Evolutionary conservation across 2,329 filamentous ascomycete species (phyloP).

Genomic region (Cryphonectria carpinicola): DNA sequence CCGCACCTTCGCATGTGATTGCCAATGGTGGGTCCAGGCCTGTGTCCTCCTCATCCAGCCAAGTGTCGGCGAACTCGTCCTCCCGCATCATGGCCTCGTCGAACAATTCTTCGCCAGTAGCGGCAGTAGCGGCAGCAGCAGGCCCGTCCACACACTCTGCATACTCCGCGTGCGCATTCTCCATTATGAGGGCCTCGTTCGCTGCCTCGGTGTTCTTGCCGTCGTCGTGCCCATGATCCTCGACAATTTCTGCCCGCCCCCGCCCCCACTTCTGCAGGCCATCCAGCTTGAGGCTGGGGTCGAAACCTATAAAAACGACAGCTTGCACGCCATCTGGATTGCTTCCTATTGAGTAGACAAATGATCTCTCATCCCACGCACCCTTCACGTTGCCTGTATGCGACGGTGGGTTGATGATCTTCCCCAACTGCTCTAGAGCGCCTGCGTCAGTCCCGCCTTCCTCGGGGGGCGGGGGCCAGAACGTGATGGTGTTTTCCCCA

Average conservation of each 20-base stretch:
- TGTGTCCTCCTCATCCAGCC: background rate
- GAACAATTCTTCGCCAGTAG: background rate
- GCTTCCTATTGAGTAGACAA: slow-evolving; percentile 49
- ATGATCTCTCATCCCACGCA: slow-evolving; percentile 49
- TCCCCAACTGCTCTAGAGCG: slow-evolving; percentile 42
- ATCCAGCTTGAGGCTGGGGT: slow-evolving; percentile 43
- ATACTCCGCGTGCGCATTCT: background rate
- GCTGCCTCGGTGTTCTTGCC: background rate
- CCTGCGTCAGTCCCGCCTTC: slow-evolving; percentile 32
- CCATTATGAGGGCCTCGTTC: background rate
- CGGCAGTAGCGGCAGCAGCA: slow-evolving; percentile 2
- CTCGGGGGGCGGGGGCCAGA: slow-evolving; percentile 42
- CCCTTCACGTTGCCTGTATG: slow-evolving; percentile 44
- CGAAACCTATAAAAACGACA: slow-evolving; percentile 49
- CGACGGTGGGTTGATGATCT: slow-evolving; percentile 44
- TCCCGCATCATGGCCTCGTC: background rate
- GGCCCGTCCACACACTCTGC: background rate
- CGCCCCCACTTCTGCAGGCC: slow-evolving; percentile 34
- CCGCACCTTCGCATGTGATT: background rate
- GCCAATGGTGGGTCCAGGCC: background rate
- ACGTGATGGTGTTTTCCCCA: slow-evolving; percentile 31
- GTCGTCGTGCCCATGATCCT: background rate
- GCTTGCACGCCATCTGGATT: slow-evolving; percentile 35
- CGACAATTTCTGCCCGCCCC: background rate
- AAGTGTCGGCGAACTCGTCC: background rate